Base-by-base conservation (phyloP, 805 yeast species). In the Wickerhamiella sorbophila region DNA sequence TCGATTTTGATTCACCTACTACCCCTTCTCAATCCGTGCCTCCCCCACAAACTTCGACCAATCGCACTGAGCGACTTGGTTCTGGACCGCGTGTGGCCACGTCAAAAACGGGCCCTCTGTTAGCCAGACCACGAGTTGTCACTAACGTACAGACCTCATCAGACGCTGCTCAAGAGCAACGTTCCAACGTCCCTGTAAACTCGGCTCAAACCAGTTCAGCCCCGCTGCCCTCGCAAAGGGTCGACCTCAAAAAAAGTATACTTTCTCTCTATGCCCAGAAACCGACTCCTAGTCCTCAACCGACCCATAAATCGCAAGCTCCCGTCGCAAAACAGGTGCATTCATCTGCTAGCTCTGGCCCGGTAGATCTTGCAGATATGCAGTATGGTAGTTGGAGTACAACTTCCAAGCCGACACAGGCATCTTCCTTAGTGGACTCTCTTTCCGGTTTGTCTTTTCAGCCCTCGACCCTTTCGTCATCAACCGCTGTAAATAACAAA, bases 211-310 rank as follows among this genome's bases (percentile, higher is more conserved):
- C 31, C 31, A 9, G 9, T 14, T 9, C 31, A 26, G 31, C 31
- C 31, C 31, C 9, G 14, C 12, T 14, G 14, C 12, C 52, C 8
- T 42, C 49, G 14, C 44, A 69, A 27, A 71, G 95, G 54, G 88
- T 91, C 3, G 96, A 88, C 55, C 69, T 91, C 59, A 91, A 91
- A 57, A 84, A 84, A 62, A 84, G 95, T 1, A 91, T 91, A 45
- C 63, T 91, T 45, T 85, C 96, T 19, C 69, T 91, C 41, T 91
- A 91, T 59, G 61, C 68, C 19, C 74, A 93, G 1, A 72, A 82
- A 2, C 81, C 79, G 17, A 61, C 52, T 39, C 53, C 54, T n/a
- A 65, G 16, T 59, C 41, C 39, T 16, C 46, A 36, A 5, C 33
- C 48, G 15, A 45, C 53, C 14, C 36, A 34, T 14, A 50, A 18